Base-by-base conservation (phyloP, 495 filamentous ascomycete species). In the Penicillium canariense region DNA sequence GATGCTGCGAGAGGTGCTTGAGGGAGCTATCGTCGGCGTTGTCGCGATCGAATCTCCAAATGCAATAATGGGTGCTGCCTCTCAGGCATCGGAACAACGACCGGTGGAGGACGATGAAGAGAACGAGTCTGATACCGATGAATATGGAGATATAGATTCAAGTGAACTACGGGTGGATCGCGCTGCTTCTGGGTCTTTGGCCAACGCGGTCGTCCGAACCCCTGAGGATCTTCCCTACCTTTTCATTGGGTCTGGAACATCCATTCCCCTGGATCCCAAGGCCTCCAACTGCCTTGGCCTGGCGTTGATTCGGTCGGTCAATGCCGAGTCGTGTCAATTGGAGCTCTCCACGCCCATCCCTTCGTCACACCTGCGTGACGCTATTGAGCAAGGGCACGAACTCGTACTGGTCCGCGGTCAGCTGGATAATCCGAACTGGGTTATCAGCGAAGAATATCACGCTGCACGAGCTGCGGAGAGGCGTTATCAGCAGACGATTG, bases 11-110 rank as follows among this genome's bases (percentile, higher is more conserved):
- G 77, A 79, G 26, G 75, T 80, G 9, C 60, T 87, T 6, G 78
- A 87, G 25, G 84, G 84, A 6, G 69, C 78, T 23, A 56, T 86
- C 30, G 84, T 87, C 4, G 82, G 74, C 2, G 61, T 88, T 2
- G 78, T 85, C 1, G 73, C 74, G 1, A 56, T 84, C 25, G 81
- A 84, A 57, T 72, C 77, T 2, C 51, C 63, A 18, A 66, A 44
- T 17, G 72, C 72, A 1, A 58, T 76, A n/a, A 56, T 63, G n/a
- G 58, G 64, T 17, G 45, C 23, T 30, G 39, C 34, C 23, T 20
- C 54, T 46, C 36, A 53, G 3, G 15, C 23, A 8, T 26, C 45
- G 18, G 28, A 18, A n/a, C 8, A 27, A 11, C 15, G 14, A 2
- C 0, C 27, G 18, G 26, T 20, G 10, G 47, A 47, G 3, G 36